Conservation (phyloP, 805 yeast species). For the Cyberlindnera xishuangbannaensis region DNA sequence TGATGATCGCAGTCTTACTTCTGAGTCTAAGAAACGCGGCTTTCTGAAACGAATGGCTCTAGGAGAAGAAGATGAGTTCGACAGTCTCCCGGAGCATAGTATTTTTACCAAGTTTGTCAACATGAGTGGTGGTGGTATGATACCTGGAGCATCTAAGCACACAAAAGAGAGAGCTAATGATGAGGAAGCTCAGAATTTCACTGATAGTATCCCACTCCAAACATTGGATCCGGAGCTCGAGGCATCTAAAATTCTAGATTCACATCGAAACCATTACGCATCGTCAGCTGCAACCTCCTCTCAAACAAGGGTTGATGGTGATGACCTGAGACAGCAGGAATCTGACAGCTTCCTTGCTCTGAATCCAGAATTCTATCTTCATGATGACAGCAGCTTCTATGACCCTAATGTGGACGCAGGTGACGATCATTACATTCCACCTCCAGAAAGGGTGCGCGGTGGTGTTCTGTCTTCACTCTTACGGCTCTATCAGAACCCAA, state of each 20-base stretch:
- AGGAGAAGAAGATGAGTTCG: conserved; percentile 19
- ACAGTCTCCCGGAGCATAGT: conserved; percentile 22
- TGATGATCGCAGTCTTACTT: conserved; percentile 3
- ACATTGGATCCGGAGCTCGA: conserved; percentile 41
- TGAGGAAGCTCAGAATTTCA: conserved; percentile 30
- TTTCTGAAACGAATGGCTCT: conserved; percentile 13
- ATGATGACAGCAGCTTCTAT: conserved; percentile 23
- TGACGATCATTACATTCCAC: conserved; percentile 43
- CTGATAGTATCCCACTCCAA: conserved; percentile 39
- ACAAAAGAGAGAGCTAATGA: conserved; percentile 25
- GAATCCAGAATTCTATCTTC: conserved; percentile 39
- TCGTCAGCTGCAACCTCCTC: conserved; percentile 2
- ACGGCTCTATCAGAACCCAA: conserved; percentile 54
- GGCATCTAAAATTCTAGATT: conserved; percentile 48
- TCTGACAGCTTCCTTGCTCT: conserved; percentile 28
- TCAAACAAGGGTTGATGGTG: conserved; percentile 3
- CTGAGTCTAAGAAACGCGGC: conserved; percentile 8
- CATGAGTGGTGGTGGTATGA: conserved; percentile 29
- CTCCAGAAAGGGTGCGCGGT: conserved; percentile 66
- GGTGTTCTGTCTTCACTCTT: conserved; percentile 82
- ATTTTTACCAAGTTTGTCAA: conserved; percentile 28
- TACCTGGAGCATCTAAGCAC: conserved; percentile 29
- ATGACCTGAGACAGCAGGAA: no score
- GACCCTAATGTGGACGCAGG: conserved; percentile 27
- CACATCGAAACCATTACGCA: conserved; percentile 32